Conservation (phyloP, 2,329 filamentous ascomycete species). For the Cladophialophora carrionii region DNA sequence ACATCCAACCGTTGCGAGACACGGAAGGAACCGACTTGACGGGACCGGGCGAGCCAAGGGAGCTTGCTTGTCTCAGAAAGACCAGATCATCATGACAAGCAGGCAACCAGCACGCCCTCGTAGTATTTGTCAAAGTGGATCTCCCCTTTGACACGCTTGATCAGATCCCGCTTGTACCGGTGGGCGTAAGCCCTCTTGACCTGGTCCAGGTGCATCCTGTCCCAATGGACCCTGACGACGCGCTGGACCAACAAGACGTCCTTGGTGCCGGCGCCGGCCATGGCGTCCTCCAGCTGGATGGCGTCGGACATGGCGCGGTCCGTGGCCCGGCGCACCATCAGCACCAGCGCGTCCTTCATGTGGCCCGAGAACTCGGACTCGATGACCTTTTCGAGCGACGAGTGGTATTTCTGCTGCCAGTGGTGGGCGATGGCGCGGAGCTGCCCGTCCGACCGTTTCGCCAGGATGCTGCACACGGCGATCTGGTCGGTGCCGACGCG, state of each 20-base stretch:
- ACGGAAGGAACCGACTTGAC: too few species aligned
- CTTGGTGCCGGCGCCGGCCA: slow-evolving; percentile 86
- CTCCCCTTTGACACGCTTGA: slow-evolving; percentile 74
- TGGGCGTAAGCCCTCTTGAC: slow-evolving; percentile 78
- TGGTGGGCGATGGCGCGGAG: slow-evolving; percentile 77
- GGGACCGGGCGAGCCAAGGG: too few species aligned
- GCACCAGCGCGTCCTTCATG: slow-evolving; percentile 82
- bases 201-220: slow-evolving; percentile 71
- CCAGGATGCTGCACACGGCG: slow-evolving; percentile 77
- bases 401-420: slow-evolving; percentile 74
- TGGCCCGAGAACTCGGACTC: slow-evolving; percentile 85
- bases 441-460: slow-evolving; percentile 76
- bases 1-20: too few species aligned
- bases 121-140: slow-evolving; percentile 75
- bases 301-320: slow-evolving; percentile 88
- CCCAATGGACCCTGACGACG: slow-evolving; percentile 84
- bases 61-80: not conserved
- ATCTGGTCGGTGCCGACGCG: slow-evolving; percentile 73
- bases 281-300: slow-evolving; percentile 76
- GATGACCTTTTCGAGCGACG: slow-evolving; percentile 72
- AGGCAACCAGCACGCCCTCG: slow-evolving; percentile 71
- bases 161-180: slow-evolving; percentile 69
- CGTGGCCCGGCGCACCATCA: slow-evolving; percentile 73
- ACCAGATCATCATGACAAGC: slow-evolving; percentile 49
- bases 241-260: slow-evolving; percentile 76